Base-by-base conservation (phyloP, 164 flowering plant species). In the Pachysandra terminalis region DNA sequence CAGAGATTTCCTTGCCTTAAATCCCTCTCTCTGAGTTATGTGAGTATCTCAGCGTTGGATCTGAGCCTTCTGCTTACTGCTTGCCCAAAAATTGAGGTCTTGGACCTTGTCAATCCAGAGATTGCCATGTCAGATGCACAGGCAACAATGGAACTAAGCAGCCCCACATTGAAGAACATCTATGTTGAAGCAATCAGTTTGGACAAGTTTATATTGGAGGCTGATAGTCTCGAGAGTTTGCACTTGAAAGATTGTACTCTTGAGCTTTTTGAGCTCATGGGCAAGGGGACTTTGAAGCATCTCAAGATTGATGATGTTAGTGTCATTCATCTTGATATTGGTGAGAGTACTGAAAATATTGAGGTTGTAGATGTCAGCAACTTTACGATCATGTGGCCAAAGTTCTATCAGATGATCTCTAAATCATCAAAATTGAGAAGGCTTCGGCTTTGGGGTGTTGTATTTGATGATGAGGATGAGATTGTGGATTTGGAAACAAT, bases 101-200 rank as follows among this genome's bases (percentile, higher is more conserved):
- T 94, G 74, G 77, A 73, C 7, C 87, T 91, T 64, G 69, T 91
- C 59, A 87, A 74, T 74, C 91, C 83, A 19, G 96, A 91, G 45
- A 90, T 94, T 79, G 92, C 84, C 54, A 85, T 91, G 84, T 90
- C 96, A 19, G 98, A 94, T 79, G 77, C 90, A 23, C 90, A 80
- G 65, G 85, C 79, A 9, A 83, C 88, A 13, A 77, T 94, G 80
- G 97, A 88, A 65, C 77, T 91, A 64, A 82, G 77, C 69, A 90
- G 95, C 67, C 76, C 79, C 21, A 80, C 93, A 16, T 69, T 90
- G 74, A 90, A 87, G 79, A 79, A 68, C 55, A 75, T 90, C 28
- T 87, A 82, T 65, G 81, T 91, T 10, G 97, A 91, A 79, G 82
- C 87, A 17, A 83, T 88, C 51, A 86, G 92, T 74, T 74, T 88